Evolutionary conservation across 805 yeast genomes (phyloP), one percentile per base, ranked within the genome.

Genomic region (Spathaspora boniae): DNA sequence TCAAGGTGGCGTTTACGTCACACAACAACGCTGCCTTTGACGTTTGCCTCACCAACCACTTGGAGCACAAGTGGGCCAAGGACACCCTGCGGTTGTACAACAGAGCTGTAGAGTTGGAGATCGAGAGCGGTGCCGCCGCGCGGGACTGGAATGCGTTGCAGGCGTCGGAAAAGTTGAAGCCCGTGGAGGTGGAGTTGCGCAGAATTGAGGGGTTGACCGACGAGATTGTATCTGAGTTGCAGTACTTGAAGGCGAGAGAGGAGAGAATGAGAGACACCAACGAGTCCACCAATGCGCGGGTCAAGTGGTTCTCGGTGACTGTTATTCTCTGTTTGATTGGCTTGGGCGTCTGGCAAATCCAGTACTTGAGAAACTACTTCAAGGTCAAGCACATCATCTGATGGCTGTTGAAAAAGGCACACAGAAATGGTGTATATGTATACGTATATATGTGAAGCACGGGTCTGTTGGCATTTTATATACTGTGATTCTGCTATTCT

Each of bases 121-220:
- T 93, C 41, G 98, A 93, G 61, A 80, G 88, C 43, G 98, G 98
- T 29, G 86, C 97, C 34, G 86, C 88, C 51, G 98, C 98, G 27
- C 82, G 98, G 62, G 98, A 93, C 66, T 93, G 98, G 97, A 87
- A 88, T 56, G 86, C 88, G 16, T 70, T 89, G 44, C 96, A 89
- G 68, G 89, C 95, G 31, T 76, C 84, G 29, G 98, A 93, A 62
- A 86, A 87, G 58, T 79, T 93, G 60, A 86, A 84, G 64, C 98
- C 98, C 4, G 78, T 83, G 33, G 98, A 93, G 64, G 80, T 89
- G 38, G 94, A 86, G 51, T 72, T 93, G 58, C 82, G 93, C 62
- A 81, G 83, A 58, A 73, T 91, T 39, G 91, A 87, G 60, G 96
- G 85, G 56, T 62, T 86, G 62, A 77, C 94, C 32, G 83, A 78